These are phyloP conservation scores for Schizopora paradoxa DNA, from an alignment of 1,284 basidiomycete genomes.

Conservation along the genomic window DNA sequence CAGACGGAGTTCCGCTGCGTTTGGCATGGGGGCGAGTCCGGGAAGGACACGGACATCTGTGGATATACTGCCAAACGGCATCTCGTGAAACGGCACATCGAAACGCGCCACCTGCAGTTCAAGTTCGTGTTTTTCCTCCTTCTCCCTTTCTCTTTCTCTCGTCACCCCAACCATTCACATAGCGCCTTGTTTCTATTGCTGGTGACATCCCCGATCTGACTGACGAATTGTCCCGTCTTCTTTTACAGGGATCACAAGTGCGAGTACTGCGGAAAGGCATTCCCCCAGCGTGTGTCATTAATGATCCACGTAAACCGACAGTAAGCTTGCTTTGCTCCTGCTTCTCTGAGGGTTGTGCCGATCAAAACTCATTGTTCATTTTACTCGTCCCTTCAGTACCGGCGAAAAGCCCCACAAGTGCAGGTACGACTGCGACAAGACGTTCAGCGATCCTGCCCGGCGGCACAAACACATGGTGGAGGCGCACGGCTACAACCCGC, in stretches of 20 bases:
- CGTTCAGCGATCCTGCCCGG: conserved; percentile 60
- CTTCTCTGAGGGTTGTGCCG: too few species aligned
- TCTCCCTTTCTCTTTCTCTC: conserved; percentile 13
- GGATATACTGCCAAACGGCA: conserved; percentile 56
- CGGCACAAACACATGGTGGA: conserved; percentile 53
- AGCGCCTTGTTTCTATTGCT: too few species aligned
- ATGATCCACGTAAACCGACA: conserved; percentile 57
- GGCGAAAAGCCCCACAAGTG: conserved; percentile 52
- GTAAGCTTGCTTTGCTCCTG: conserved; percentile 32
- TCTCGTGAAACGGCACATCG: conserved; percentile 61
- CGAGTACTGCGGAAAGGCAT: conserved; percentile 48
- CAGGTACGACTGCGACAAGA: conserved; percentile 42
- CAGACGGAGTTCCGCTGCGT: conserved; percentile 24
- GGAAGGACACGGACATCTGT: conserved; percentile 30
- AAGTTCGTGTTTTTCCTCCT: conserved; percentile 38
- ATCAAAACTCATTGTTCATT: conserved; percentile 13
- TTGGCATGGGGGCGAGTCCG: conserved; percentile 22
- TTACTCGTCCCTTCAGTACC: conserved; percentile 37
- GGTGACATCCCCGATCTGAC: conserved; percentile 1
- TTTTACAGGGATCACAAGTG: conserved; percentile 47
- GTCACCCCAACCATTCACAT: too few species aligned
- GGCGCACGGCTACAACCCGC: conserved; percentile 46
- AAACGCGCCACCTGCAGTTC: conserved; percentile 54
- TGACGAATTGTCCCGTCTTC: conserved; percentile 17
- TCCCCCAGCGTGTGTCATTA: conserved; percentile 57